Base-by-base conservation (phyloP, 805 yeast genomes). In the Blastobotrys parvus region DNA sequence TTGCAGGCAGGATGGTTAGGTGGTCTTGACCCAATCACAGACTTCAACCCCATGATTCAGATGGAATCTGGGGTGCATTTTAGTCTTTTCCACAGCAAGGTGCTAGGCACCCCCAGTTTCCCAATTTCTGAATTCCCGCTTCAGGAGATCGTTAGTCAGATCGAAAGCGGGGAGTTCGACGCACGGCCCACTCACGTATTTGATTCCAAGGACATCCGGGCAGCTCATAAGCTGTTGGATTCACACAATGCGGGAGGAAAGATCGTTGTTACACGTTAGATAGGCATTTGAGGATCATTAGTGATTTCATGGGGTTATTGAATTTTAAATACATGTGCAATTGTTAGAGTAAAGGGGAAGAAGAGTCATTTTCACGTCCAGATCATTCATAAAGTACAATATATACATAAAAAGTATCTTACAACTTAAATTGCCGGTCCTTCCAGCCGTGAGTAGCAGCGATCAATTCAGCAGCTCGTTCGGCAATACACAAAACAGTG, bases 391-490 rank as follows among this genome's bases (percentile, higher is more conserved):
- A n/a, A n/a, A n/a, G n/a, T n/a, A n/a, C n/a, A n/a, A n/a, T n/a
- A n/a, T n/a, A n/a, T n/a, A n/a, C n/a, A n/a, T n/a, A n/a, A n/a
- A n/a, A n/a, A n/a, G n/a, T n/a, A n/a, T n/a, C n/a, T 25, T 25
- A 25, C 29, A 25, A 25, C 29, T 25, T 25, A 11, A 7, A 7
- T 25, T 25, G 29, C 11, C 29, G 29, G 11, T 25, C 29, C 29
- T 25, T 25, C 29, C 29, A 25, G 10, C 29, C 29, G 47, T 51
- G 54, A 16, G 30, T 45, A 20, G 48, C 49, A 43, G 53, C 51
- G 37, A 56, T 56, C 48, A 53, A 32, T 32, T 56, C 60, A 38
- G 60, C 60, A 42, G 57, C 60, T 56, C 56, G 56, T 44, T 56
- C 60, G 22, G 58, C 60, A 31, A 56, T 46, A 45, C 52, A 51